These are phyloP conservation scores for Penicillium steckii DNA, from an alignment of 495 filamentous ascomycete genomes.

Conservation along the genomic window DNA sequence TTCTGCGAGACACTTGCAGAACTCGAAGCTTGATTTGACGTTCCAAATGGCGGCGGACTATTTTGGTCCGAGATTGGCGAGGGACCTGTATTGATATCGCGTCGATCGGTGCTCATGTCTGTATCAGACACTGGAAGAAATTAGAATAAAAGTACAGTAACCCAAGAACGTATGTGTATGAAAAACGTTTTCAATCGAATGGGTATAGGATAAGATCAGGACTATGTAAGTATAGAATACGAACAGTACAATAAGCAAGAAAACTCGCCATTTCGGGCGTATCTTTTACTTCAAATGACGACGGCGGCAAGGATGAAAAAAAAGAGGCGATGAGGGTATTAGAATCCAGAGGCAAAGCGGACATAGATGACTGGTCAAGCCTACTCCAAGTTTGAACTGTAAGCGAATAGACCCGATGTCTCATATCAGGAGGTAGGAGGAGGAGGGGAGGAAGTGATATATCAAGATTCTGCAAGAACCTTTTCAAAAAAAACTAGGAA, in stretches of 20 bases:
- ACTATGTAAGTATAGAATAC: background rate
- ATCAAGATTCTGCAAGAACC: too few species aligned
- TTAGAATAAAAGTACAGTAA: too few species aligned
- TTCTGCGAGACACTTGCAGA: background rate
- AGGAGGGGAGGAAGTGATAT: too few species aligned
- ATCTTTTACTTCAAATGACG: background rate
- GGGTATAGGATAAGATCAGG: too few species aligned
- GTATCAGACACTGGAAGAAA: background rate
- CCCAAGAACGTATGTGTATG: too few species aligned
- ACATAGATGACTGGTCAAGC: too few species aligned
- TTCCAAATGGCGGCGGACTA: constrained; percentile 10
- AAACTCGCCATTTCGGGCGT: background rate
- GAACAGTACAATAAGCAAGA: background rate
- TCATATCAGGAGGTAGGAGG: too few species aligned
- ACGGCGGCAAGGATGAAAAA: constrained; percentile 9
- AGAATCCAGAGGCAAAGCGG: background rate
- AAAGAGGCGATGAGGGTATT: background rate
- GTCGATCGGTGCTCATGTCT: constrained; percentile 26
- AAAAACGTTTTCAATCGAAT: too few species aligned
- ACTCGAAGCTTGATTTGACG: constrained; percentile 12
- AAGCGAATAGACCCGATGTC: too few species aligned
- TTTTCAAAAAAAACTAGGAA: too few species aligned
- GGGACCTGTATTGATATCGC: constrained; percentile 29
- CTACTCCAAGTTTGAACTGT: too few species aligned
- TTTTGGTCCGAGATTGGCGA: constrained; percentile 25